phyloP scores from a whole-genome alignment of 371 early-diverging fungal species.

The Lichtheimia ramosa region DNA sequence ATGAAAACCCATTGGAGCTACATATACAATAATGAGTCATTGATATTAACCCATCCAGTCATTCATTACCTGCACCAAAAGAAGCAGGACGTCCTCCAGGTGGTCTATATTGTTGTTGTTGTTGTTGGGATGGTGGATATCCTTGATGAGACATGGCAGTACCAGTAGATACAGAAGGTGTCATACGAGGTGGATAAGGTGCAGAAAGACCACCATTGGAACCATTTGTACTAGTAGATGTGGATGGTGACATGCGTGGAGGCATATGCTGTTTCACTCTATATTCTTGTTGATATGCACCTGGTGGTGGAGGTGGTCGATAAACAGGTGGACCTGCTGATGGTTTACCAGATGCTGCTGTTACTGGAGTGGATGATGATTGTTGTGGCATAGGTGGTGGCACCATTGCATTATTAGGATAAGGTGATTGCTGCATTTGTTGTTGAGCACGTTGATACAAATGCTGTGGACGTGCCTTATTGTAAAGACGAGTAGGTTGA shows the following conservation, averaged over 20 bases:
- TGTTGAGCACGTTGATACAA: constrained; percentile 19
- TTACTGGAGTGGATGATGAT: constrained; percentile 25
- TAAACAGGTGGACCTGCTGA: constrained; percentile 17
- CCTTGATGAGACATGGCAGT: not conserved
- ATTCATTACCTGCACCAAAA: not conserved
- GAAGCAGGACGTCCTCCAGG: constrained; percentile 3
- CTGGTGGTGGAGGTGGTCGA: constrained; percentile 10
- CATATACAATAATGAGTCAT: not conserved
- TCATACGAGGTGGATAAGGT: constrained; percentile 6
- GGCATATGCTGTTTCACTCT: constrained; percentile 24
- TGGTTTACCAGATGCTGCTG: constrained; percentile 2
- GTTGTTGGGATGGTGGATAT: constrained; percentile 1
- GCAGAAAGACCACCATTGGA: constrained; percentile 14
- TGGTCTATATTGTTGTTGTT: constrained; percentile 4
- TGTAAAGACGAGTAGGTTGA: constrained; percentile 32
- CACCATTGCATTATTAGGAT: not conserved
- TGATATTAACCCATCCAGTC: no score
- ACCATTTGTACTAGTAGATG: constrained; percentile 12
- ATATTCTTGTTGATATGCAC: constrained; percentile 10
- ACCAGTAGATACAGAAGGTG: no score
- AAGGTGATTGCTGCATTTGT: constrained; percentile 13
- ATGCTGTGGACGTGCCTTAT: not conserved
- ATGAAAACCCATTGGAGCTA: constrained; percentile 11
- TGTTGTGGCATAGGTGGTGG: constrained; percentile 16
- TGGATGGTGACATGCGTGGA: constrained; percentile 10